Evolutionary conservation across 2,329 filamentous ascomycete genomes (phyloP).

Genomic region (Mariannaea elegans): DNA sequence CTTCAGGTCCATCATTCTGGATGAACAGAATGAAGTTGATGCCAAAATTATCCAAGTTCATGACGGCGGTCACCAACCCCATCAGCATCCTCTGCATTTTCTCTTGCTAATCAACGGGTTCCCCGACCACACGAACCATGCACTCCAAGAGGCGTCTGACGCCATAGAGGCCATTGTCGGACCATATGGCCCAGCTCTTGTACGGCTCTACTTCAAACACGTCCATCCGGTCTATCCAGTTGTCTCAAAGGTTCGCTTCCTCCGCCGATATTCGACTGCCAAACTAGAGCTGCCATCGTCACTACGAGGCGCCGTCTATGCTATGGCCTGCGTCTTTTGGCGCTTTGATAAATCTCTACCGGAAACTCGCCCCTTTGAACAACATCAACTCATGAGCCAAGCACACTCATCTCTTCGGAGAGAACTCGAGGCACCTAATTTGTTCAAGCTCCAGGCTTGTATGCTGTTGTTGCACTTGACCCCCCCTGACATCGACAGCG

Average conservation of each 20-base stretch:
- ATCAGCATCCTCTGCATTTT: conserved; percentile 56
- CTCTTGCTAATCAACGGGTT: conserved; percentile 55
- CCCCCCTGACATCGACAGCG: conserved; percentile 55
- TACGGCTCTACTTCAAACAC: conserved; percentile 56
- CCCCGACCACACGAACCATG: conserved; percentile 51
- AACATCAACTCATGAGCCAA: conserved; percentile 52
- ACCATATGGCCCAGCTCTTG: conserved; percentile 50
- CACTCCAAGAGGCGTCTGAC: conserved; percentile 50
- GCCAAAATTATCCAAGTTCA: conserved; percentile 56
- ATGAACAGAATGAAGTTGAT: conserved; percentile 53
- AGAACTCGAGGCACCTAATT: conserved; percentile 57
- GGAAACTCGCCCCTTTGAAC: conserved; percentile 48
- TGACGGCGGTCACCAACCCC: conserved; percentile 44
- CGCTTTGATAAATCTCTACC: conserved; percentile 43
- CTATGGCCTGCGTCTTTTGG: conserved; percentile 55
- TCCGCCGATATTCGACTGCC: conserved; percentile 47
- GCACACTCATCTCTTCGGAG: conserved; percentile 54
- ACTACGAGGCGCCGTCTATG: conserved; percentile 55
- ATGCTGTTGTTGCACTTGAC: conserved; percentile 55
- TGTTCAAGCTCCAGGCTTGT: conserved; percentile 56
- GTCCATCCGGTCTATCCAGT: conserved; percentile 56
- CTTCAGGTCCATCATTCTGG: conserved; percentile 57
- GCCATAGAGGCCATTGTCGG: conserved; percentile 53
- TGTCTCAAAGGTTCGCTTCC: conserved; percentile 55
- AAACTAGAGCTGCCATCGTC: conserved; percentile 54